phyloP scores from a whole-genome alignment of 1,139 yeast species.

The Entelexis sorbosivorans region DNA sequence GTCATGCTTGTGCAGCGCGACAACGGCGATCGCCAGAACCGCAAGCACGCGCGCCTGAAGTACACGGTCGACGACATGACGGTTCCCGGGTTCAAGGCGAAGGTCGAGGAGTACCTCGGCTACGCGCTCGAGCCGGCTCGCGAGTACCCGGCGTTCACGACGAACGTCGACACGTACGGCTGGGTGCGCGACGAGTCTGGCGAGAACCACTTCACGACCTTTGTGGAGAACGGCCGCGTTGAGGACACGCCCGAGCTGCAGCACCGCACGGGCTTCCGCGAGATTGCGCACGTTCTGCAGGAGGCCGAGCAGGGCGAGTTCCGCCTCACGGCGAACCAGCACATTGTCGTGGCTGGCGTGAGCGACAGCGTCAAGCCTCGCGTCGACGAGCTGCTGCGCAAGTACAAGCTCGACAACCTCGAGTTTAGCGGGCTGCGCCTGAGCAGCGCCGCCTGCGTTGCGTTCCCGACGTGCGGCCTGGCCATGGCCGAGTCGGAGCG shows the following conservation, averaged over 20 bases:
- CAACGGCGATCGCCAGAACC: conserved; percentile 86
- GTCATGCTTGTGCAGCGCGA: conserved; percentile 92
- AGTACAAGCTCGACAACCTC: conserved; percentile 76
- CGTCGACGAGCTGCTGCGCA: conserved; percentile 52
- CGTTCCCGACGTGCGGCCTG: conserved; percentile 96
- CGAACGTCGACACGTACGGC: conserved; percentile 85
- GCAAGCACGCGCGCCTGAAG: conserved; percentile 96
- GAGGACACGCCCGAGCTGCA: conserved; percentile 86
- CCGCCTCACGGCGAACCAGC: conserved; percentile 94
- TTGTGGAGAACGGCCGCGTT: conserved; percentile 93
- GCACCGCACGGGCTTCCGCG: conserved; percentile 76
- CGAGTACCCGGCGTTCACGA: conserved; percentile 58
- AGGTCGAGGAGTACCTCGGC: conserved; percentile 73
- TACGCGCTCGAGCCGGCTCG: conserved; percentile 58
- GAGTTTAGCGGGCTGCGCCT: conserved; percentile 74
- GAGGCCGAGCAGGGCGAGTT: conserved; percentile 51
- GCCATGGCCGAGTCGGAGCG: conserved; percentile 99
- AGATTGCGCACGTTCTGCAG: conserved; percentile 60
- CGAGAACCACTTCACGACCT: conserved; percentile 80
- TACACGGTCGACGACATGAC: conserved; percentile 91
- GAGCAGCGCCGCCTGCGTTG: conserved; percentile 94
- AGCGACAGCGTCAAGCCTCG: conserved; percentile 54
- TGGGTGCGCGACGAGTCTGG: conserved; percentile 89
- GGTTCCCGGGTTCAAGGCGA: conserved; percentile 63
- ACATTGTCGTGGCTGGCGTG: conserved; percentile 64